A percentile compares a stretch with the other conserved stretches of the same genome.
Conservation (phyloP, 208 protist species). For the Crithidia sp. region DNA sequence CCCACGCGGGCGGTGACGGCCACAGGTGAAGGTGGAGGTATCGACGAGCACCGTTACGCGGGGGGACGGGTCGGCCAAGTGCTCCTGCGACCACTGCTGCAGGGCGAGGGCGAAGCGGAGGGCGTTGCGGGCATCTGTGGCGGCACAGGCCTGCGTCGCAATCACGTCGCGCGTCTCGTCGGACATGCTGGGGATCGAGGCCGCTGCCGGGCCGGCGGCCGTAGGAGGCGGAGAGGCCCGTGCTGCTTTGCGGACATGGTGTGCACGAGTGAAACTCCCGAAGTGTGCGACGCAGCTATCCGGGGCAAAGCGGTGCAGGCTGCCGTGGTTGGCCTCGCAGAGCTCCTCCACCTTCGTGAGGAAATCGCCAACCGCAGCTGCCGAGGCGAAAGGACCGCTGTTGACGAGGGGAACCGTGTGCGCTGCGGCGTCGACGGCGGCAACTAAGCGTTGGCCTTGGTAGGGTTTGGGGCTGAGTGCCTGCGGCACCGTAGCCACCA, state of each 20-base stretch:
- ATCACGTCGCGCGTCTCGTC: neutral
- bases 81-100: neutral
- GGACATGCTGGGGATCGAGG: neutral
- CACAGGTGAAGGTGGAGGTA: constrained; percentile 28
- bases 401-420: neutral
- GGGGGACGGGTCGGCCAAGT: neutral
- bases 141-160: neutral
- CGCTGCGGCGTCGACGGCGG: neutral
- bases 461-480: neutral
- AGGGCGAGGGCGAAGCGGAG: constrained; percentile 25
- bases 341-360: neutral
- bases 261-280: constrained; percentile 1
- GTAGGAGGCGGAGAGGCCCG: neutral
- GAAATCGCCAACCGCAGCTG: neutral
- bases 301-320: neutral
- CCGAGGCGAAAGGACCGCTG: neutral
- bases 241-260: neutral
- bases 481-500: neutral
- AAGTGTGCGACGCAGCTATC: neutral
- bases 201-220: neutral
- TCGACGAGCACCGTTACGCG: constrained; percentile 20
- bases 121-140: constrained; percentile 17
- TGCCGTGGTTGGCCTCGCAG: neutral
- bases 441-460: neutral
- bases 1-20: constrained; percentile 15